Base-by-base conservation (phyloP, 2,329 filamentous ascomycete species). In the Fusarium subtropicale region DNA sequence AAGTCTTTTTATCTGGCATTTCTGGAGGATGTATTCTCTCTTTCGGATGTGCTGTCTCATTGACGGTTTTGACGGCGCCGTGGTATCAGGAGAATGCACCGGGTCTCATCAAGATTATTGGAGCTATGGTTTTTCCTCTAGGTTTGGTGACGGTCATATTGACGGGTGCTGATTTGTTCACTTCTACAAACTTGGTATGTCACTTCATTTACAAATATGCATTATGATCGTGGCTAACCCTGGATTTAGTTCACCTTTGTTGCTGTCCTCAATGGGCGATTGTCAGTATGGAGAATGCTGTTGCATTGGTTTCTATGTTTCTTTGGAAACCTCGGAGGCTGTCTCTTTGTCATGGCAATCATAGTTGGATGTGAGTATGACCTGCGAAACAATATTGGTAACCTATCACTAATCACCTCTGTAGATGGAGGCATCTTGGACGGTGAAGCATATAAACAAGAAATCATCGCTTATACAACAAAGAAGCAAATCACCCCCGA, bases 401-500 rank as follows among this genome's bases (percentile, higher is more conserved):
- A 7, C 3, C 2, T 1, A 2, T 7, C 1, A 20, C 48, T 68
- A 16, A 68, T 5, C 1, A 11, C 2, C 0, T 3, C 5, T 2
- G 16, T 12, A 86, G 69, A 84, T 80, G 48, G 83, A 80, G 34
- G 78, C 79, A 24, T 86, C 83, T 75, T 79, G 78, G 28, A 73
- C 7, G 64, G 79, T 3, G 78, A 81, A 6, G 79, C 81, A 1
- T 87, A 83, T 72, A 78, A 76, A 47, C 75, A 78, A 1, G 78
- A 84, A 56, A 82, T 82, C 10, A 79, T 85, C n/a, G 74, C 77
- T 1, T 85, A 83, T 51, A 82, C 83, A 0, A 83, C 79, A 7
- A 78, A 80, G 18, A 88, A 88, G 69, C 83, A 82, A 60, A 75
- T 86, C 9, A 79, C 74, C 0, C 86, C 85, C 0, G 71, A 78